These are phyloP conservation scores for Amauroascus niger DNA, from an alignment of 2,329 filamentous ascomycete species.

Conservation along the genomic window DNA sequence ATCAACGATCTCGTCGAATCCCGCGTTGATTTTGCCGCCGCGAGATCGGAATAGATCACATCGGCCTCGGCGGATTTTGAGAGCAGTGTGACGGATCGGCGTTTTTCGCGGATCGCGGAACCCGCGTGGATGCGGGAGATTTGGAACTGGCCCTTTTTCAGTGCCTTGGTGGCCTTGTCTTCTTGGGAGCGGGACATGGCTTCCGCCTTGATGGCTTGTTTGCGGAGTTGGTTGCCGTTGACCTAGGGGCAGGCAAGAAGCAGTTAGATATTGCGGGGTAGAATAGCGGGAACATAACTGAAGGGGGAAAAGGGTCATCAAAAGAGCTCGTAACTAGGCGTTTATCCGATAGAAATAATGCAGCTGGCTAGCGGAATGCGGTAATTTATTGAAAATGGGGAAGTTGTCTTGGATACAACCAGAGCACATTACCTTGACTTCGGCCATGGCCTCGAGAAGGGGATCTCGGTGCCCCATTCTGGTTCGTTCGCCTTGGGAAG, in stretches of 20 bases:
- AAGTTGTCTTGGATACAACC: too few species aligned
- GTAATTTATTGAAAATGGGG: too few species aligned
- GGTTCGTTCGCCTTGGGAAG: neutral
- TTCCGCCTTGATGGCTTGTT: slow-evolving; percentile 40
- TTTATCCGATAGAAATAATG: neutral
- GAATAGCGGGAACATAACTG: neutral
- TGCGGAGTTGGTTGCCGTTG: slow-evolving; percentile 41
- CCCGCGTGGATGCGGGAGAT: slow-evolving; percentile 42
- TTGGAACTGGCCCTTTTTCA: slow-evolving; percentile 41
- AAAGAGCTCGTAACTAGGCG: too few species aligned
- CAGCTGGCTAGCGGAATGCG: too few species aligned
- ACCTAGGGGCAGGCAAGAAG: slow-evolving; percentile 24
- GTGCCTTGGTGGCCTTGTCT: slow-evolving; percentile 40
- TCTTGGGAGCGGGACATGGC: slow-evolving; percentile 40
- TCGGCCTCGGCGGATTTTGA: slow-evolving; percentile 40
- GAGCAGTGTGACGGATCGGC: slow-evolving; percentile 38
- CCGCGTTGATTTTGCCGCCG: slow-evolving; percentile 40
- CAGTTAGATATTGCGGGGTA: neutral
- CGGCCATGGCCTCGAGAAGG: slow-evolving; percentile 18
- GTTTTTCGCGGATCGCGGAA: slow-evolving; percentile 39
- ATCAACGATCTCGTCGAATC: slow-evolving; percentile 39
- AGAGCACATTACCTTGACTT: slow-evolving; percentile 15
- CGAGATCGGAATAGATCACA: slow-evolving; percentile 42
- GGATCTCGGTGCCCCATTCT: slow-evolving; percentile 17
- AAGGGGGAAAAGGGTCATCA: neutral